A percentile compares a stretch with the other conserved stretches of the same genome.
phyloP scores from a whole-genome alignment of 805 yeast species.

The Wickerhamomyces canadensis region DNA sequence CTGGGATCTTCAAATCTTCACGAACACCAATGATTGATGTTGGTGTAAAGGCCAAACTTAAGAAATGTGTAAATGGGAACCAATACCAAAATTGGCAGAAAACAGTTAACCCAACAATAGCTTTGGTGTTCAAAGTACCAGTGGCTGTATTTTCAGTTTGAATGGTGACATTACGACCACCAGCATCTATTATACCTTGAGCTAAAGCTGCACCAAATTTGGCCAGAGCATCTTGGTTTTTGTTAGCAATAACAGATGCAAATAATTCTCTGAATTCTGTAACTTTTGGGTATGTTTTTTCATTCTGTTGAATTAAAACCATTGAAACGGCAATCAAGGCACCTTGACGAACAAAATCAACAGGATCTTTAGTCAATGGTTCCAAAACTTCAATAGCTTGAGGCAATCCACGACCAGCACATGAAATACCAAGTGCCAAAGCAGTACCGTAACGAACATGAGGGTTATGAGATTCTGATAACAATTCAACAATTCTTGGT shows the following conservation, averaged over 20 bases:
- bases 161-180: conserved; percentile 96
- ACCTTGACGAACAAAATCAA: conserved; percentile 97
- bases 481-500: conserved; percentile 89
- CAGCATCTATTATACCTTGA: conserved; percentile 97
- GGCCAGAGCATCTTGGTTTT: conserved; percentile 95
- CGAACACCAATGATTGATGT: conserved; percentile 85
- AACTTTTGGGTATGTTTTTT: conserved; percentile 74
- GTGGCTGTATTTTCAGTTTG: conserved; percentile 84
- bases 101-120: conserved; percentile 86
- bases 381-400: conserved; percentile 90
- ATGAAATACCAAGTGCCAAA: conserved; percentile 91
- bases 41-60: conserved; percentile 87
- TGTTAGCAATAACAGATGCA: conserved; percentile 72
- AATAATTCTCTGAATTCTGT: conserved; percentile 68
- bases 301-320: conserved; percentile 87
- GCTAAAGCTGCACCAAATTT: conserved; percentile 96
- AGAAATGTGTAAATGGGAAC: conserved; percentile 94
- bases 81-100: conserved; percentile 97
- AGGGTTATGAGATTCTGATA: conserved; percentile 93
- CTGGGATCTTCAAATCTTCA: conserved; percentile 80
- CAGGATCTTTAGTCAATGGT: conserved; percentile 89
- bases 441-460: conserved; percentile 99
- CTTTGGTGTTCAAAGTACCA: conserved; percentile 83
- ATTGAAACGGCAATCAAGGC: conserved; percentile 89
- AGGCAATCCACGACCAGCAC: conserved; percentile 89